These are phyloP conservation scores for Coprinellus micaceus DNA, from an alignment of 768 basidiomycete genomes.

Conservation along the genomic window DNA sequence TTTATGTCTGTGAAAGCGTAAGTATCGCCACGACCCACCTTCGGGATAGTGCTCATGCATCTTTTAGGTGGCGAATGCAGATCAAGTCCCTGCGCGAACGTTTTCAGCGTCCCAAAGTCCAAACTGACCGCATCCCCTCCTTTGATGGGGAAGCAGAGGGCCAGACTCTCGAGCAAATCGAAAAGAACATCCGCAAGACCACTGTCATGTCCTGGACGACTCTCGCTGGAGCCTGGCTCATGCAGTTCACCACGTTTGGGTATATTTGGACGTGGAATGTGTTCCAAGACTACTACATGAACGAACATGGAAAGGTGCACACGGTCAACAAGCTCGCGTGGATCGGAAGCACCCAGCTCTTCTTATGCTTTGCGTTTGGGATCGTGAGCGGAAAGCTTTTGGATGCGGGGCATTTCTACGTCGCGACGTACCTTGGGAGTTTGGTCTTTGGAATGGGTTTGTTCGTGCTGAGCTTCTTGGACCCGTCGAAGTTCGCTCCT, in stretches of 20 bases:
- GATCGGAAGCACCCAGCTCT: conserved; percentile 48
- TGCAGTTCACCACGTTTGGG: conserved; percentile 11
- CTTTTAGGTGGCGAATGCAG: background rate
- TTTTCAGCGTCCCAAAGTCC: conserved; percentile 2
- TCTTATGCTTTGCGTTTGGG: conserved; percentile 39
- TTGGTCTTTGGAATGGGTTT: conserved; percentile 25
- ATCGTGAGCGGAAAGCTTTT: conserved; percentile 40
- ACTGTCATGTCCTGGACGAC: conserved; percentile 8
- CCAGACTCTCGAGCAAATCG: conserved; percentile 6
- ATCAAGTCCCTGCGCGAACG: background rate
- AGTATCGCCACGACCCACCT: background rate
- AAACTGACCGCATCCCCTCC: conserved; percentile 4
- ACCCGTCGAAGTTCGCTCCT: conserved; percentile 35
- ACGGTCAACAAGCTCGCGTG: conserved; percentile 13
- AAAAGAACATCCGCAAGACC: conserved; percentile 1
- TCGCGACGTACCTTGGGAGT: conserved; percentile 22
- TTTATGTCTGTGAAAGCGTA: background rate
- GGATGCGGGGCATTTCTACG: conserved; percentile 44
- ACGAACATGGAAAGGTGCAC: conserved; percentile 5
- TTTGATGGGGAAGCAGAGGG: conserved; percentile 1
- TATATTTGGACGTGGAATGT: conserved; percentile 10
- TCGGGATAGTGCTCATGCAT: background rate
- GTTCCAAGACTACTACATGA: conserved; percentile 12
- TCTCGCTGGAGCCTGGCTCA: conserved; percentile 10
- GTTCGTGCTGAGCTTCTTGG: conserved; percentile 40